Conservation (phyloP, 306 rosid species). For the Acmispon strigosus region DNA sequence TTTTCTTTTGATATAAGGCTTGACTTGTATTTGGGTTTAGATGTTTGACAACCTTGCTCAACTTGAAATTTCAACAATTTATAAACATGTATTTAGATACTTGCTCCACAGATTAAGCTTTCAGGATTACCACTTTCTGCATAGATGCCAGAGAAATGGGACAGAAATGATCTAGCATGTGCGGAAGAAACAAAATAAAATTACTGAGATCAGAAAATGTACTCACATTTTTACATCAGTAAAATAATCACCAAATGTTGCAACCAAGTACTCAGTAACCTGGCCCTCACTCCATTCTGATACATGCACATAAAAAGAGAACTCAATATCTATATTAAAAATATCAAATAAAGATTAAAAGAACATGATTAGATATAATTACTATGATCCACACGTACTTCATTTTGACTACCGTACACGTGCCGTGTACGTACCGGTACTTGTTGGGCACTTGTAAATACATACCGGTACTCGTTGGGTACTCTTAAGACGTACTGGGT, state of each 20-base stretch:
- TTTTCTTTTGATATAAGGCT: too few relatives aligned
- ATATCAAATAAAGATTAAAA: constrained; percentile 6
- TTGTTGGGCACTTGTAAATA: too few relatives aligned
- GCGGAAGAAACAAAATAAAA: background rate
- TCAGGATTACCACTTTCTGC: background rate
- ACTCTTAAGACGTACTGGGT: too few relatives aligned
- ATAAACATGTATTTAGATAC: background rate
- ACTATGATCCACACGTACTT: too few relatives aligned
- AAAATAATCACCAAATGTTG: constrained; percentile 92
- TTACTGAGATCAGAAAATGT: constrained; percentile 1
- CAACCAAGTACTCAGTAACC: constrained; percentile 88
- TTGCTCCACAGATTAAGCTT: background rate
- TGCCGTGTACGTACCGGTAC: too few relatives aligned
- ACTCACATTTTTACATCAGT: constrained; percentile 91
- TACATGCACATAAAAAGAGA: constrained; percentile 20
- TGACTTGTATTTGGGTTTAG: too few relatives aligned
- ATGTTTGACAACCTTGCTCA: background rate
- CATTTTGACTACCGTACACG: too few relatives aligned
- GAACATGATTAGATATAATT: constrained; percentile 10
- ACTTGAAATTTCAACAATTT: background rate
- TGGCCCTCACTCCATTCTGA: constrained; percentile 95
- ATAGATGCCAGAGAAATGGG: constrained; percentile 1
- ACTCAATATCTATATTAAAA: background rate
- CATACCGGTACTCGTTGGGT: too few relatives aligned
- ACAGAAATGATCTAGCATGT: background rate